Evolutionary conservation across 768 basidiomycete species (phyloP), one percentile per base, ranked within the genome.

Genomic region (Strobilomyces dryophilus): DNA sequence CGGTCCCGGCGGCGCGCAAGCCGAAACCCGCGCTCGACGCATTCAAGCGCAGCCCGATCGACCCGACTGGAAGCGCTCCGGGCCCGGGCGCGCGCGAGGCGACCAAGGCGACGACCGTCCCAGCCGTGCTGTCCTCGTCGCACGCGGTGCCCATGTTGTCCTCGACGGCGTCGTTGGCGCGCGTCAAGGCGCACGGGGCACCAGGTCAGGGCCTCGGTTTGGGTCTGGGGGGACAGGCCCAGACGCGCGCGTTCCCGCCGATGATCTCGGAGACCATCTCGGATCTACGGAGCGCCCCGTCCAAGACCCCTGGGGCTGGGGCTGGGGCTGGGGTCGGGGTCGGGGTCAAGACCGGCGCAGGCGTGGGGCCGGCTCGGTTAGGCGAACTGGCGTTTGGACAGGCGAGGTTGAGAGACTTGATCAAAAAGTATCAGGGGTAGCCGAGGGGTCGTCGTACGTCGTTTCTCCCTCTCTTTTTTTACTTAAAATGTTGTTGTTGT

Each of bases 391-490:
- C 32, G 32, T 34, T 34, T 15, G 61, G 58, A n/a, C 51, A 64
- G 35, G 87, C 88, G 14, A 74, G 84, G 54, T 69, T 91, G 59
- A 74, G 87, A 51, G 88, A 90, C 69, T 72, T 91, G 56, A 91
- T 91, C 66, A 85, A 83, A 79, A 87, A 89, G 62, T 92, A 90
- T 65, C 89, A 92, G 69, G 73, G 74, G 31, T 68, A 58, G 35
- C 5, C 17, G 12, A 8, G 34, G 27, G 5, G 39, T 36, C 24
- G 36, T 21, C 27, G 55, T 34, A 14, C 26, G 29, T 24, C 3
- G 20, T 29, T 15, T 32, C 1, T 42, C n/a, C n/a, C n/a, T n/a
- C n/a, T n/a, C n/a, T n/a, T n/a, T n/a, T n/a, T n/a, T n/a, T n/a
- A n/a, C n/a, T n/a, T n/a, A n/a, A n/a, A n/a, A n/a, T n/a, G n/a